phyloP scores from a whole-genome alignment of 352 stramenopile genomes.

The Globisporangium yorkense region DNA sequence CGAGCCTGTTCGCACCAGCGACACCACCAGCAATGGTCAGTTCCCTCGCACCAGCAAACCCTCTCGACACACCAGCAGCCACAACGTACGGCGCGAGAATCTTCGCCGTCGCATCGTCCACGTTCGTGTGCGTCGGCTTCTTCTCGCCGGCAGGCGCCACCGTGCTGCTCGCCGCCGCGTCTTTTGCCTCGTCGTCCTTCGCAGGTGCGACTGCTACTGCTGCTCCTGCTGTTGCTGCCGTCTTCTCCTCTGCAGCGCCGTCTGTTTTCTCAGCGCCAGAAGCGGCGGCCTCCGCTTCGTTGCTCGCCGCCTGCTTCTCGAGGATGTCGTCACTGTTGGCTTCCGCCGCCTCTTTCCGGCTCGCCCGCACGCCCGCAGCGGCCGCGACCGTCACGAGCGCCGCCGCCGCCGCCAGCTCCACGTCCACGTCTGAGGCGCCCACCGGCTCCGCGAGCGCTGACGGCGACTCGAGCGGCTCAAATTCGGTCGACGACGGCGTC shows the following conservation, averaged over 20 bases:
- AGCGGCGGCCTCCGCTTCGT: neutral
- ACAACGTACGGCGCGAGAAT: conserved; percentile 47
- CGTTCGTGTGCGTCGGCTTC: conserved; percentile 39
- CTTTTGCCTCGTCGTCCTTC: neutral
- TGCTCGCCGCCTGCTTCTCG: conserved; percentile 6
- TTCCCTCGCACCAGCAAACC: neutral
- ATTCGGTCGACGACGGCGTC: conserved; percentile 8
- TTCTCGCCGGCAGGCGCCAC: neutral
- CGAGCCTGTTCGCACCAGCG: conserved; percentile 19
- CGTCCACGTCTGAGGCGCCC: neutral
- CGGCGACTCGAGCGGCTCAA: conserved; percentile 11
- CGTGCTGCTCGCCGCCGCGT: too few relatives aligned
- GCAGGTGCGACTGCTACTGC: conserved; percentile 1
- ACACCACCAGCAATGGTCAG: neutral
- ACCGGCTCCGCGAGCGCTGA: neutral
- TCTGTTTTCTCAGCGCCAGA: neutral
- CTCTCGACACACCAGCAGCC: neutral
- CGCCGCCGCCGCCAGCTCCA: neutral
- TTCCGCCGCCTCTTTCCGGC: neutral
- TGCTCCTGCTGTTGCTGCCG: neutral
- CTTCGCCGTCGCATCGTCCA: conserved; percentile 52
- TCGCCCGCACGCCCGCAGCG: neutral
- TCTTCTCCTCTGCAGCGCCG: neutral
- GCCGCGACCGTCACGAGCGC: neutral
- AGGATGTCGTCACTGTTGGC: conserved; percentile 12